Base-by-base conservation (phyloP, 371 early-diverging fungal species). In the Mucor lusitanicus region DNA sequence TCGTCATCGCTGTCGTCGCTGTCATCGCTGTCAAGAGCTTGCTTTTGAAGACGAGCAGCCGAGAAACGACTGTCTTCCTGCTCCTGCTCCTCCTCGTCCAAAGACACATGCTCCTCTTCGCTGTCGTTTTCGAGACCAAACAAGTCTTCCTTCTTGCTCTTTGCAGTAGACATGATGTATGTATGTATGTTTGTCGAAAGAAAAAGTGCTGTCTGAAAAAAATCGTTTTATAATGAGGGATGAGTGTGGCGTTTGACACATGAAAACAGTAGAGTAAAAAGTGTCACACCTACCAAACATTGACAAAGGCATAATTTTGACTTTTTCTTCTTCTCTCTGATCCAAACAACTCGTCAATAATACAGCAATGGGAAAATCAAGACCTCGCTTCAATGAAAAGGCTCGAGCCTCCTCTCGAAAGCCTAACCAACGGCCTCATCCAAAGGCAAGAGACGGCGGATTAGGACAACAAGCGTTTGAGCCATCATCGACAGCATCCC, bases 301-400 rank as follows among this genome's bases (percentile, higher is more conserved):
- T n/a, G n/a, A n/a, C n/a, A n/a, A n/a, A n/a, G n/a, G n/a, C n/a
- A n/a, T n/a, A n/a, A n/a, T n/a, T n/a, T n/a, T n/a, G n/a, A n/a
- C n/a, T n/a, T n/a, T 39, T 48, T 40, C 56, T 28, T 27, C 50
- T 8, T 30, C 30, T 30, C 30, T 30, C 30, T n/a, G n/a, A n/a
- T n/a, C n/a, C n/a, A n/a, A n/a, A n/a, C n/a, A n/a, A n/a, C n/a
- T n/a, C n/a, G n/a, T n/a, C n/a, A n/a, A n/a, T n/a, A n/a, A n/a
- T 50, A 23, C 23, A 23, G 21, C 11, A 61, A 87, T 87, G 88
- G 88, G 88, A 50, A 85, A 82, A 79, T 79, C 84, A 61, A 75
- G 88, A 74, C 81, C 85, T 61, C 76, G 88, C 61, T 86, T 81
- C 56, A 87, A 87, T 63, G 85, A 86, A 63, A 84, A 85, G 66